A percentile compares a stretch with the other conserved stretches of the same genome.
Conservation (phyloP, 768 basidiomycete species). For the Lactarius sanguifluus region DNA sequence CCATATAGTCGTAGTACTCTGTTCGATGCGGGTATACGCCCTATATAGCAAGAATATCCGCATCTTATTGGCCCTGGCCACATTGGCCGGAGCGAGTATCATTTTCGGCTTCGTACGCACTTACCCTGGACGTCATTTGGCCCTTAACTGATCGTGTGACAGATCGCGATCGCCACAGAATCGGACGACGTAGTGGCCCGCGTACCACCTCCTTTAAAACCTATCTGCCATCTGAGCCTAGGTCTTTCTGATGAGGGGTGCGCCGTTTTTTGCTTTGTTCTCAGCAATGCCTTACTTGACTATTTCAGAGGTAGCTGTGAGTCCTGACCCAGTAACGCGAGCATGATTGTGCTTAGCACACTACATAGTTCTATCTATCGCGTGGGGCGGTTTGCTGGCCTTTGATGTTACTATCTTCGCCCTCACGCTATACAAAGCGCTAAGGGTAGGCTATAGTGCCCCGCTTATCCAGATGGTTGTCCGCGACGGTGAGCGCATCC, state of each 20-base stretch:
- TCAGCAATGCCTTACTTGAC: background rate
- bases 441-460: background rate
- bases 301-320: conserved; percentile 8
- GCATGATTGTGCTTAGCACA: background rate
- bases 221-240: background rate
- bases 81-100: background rate
- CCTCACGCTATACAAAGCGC: conserved; percentile 5
- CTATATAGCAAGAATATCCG: conserved; percentile 8
- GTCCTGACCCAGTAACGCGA: background rate
- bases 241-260: conserved; percentile 9
- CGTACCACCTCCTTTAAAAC: background rate
- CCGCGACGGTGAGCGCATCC: conserved; percentile 5
- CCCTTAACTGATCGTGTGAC: background rate
- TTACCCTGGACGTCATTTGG: background rate
- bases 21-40: conserved; percentile 10
- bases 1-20: background rate
- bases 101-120: background rate
- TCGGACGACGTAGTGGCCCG: background rate
- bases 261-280: background rate
- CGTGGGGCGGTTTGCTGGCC: conserved; percentile 1
- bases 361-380: conserved; percentile 3
- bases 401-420: background rate
- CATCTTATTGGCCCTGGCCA: background rate
- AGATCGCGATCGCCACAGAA: conserved; percentile 8
- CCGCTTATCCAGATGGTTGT: background rate